phyloP scores from a whole-genome alignment of 306 rosid species.

The Argentina anserina region DNA sequence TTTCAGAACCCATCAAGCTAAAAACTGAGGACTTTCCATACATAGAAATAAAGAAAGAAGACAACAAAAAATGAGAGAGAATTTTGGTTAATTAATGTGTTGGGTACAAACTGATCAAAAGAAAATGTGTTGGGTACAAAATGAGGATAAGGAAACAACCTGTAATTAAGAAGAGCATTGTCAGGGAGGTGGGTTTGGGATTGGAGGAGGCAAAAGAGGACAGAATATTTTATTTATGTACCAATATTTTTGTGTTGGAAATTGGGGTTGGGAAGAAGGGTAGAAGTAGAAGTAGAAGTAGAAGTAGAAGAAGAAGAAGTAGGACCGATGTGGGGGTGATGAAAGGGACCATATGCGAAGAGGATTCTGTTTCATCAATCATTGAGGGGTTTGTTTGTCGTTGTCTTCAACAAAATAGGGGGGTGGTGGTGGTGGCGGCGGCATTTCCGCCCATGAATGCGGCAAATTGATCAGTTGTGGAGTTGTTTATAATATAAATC shows the following conservation, averaged over 20 bases:
- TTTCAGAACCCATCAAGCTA: slow-evolving; percentile 5
- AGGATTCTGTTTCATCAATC: not conserved
- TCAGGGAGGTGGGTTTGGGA: slow-evolving; percentile 20
- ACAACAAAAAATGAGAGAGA: not conserved
- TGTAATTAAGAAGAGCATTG: slow-evolving; percentile 31
- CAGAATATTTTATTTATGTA: not conserved
- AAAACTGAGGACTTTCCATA: not conserved
- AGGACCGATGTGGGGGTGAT: not conserved
- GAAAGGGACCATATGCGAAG: not conserved
- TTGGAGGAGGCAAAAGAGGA: not conserved
- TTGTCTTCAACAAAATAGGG: slow-evolving; percentile 20
- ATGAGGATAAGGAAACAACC: slow-evolving; percentile 7
- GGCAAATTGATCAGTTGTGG: not conserved
- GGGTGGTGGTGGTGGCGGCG: slow-evolving; percentile 25
- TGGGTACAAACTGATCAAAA: no score
- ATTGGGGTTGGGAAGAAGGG: not conserved
- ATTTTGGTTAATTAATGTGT: not conserved
- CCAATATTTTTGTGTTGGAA: not conserved
- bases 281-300: no score
- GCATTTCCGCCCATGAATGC: slow-evolving; percentile 53
- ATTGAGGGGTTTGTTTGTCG: slow-evolving; percentile 11
- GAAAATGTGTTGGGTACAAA: not conserved
- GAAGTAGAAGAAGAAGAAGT: not conserved
- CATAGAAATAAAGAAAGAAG: not conserved
- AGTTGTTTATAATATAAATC: not conserved